A percentile compares a stretch with the other conserved stretches of the same genome.
Conservation (phyloP, 164 flowering plant species). For the Aristolochia fimbriata region DNA sequence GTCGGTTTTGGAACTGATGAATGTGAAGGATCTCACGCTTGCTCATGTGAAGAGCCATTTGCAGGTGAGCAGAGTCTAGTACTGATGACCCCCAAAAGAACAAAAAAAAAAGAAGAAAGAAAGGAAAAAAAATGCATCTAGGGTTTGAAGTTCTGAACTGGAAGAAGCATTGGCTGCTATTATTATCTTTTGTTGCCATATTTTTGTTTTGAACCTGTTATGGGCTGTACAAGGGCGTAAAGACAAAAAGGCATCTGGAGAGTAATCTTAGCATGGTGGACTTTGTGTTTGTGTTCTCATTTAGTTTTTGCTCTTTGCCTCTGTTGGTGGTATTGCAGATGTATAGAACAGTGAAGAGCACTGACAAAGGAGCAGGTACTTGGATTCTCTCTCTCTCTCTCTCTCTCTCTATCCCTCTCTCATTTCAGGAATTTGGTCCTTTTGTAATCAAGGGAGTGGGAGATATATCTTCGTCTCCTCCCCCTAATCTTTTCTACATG, state of each 20-base stretch:
- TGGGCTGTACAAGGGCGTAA: conserved; percentile 11
- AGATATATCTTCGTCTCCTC: conserved; percentile 2
- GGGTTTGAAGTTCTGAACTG: no score
- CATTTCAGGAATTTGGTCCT: conserved; percentile 8
- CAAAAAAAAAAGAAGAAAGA: background rate
- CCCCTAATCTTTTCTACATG: conserved; percentile 13
- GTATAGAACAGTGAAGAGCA: conserved; percentile 74
- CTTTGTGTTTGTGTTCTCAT: conserved; percentile 5
- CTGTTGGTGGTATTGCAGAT: conserved; percentile 38
- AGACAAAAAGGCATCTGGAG: conserved; percentile 25
- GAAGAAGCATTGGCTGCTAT: conserved; percentile 1
- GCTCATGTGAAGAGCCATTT: conserved; percentile 94
- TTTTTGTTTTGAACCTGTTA: conserved; percentile 5
- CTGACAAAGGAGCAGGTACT: conserved; percentile 76
- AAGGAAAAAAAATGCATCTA: no score
- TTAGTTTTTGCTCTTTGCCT: background rate
- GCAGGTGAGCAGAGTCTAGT: conserved; percentile 71
- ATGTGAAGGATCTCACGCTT: conserved; percentile 90
- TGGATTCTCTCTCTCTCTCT: conserved; percentile 14
- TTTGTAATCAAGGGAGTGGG: background rate
- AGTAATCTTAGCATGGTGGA: conserved; percentile 22
- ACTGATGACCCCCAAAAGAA: no score
- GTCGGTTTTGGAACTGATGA: conserved; percentile 84
- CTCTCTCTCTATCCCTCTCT: background rate
- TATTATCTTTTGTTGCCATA: conserved; percentile 1